Conservation (phyloP, 805 yeast genomes). For the Spathaspora girioi region DNA sequence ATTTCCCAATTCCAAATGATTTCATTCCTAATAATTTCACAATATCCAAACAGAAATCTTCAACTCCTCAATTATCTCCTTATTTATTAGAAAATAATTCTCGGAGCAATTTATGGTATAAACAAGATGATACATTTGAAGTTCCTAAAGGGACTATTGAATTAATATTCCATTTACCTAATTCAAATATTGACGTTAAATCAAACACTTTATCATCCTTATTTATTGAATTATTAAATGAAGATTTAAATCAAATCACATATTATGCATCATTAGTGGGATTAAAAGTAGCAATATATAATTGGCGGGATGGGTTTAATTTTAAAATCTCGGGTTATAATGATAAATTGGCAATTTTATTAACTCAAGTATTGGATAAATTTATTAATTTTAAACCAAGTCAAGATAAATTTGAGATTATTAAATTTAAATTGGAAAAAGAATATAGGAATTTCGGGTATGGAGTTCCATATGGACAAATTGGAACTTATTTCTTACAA, state of each 20-base stretch:
- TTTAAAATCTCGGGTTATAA: slow-evolving; percentile 75
- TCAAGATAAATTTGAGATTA: slow-evolving; percentile 58
- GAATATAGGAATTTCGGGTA: slow-evolving; percentile 66
- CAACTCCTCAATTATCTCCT: slow-evolving; percentile 51
- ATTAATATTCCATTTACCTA: slow-evolving; percentile 62
- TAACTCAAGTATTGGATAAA: slow-evolving; percentile 56
- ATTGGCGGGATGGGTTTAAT: slow-evolving; percentile 68
- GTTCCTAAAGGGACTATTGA: slow-evolving; percentile 81
- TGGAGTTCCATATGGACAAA: slow-evolving; percentile 75
- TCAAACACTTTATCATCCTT: slow-evolving; percentile 57
- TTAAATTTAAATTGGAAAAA: slow-evolving; percentile 61
- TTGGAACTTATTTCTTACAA: slow-evolving; percentile 57
- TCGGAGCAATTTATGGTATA: slow-evolving; percentile 72
- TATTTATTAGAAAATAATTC: slow-evolving; percentile 50
- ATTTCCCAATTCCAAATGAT: slow-evolving; percentile 69
- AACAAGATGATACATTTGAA: slow-evolving; percentile 83
- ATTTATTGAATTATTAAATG: slow-evolving; percentile 69
- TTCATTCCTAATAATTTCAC: slow-evolving; percentile 79
- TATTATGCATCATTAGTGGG: slow-evolving; percentile 88
- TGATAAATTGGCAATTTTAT: slow-evolving; percentile 67
- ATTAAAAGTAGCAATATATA: slow-evolving; percentile 51
- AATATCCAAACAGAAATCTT: slow-evolving; percentile 41
- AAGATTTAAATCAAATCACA: slow-evolving; percentile 68
- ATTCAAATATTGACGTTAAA: slow-evolving; percentile 54
- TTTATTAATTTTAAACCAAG: slow-evolving; percentile 49